Conservation (phyloP, 228 moss, liverwort and hornwort species). For the Sphagnum magellanicum region DNA sequence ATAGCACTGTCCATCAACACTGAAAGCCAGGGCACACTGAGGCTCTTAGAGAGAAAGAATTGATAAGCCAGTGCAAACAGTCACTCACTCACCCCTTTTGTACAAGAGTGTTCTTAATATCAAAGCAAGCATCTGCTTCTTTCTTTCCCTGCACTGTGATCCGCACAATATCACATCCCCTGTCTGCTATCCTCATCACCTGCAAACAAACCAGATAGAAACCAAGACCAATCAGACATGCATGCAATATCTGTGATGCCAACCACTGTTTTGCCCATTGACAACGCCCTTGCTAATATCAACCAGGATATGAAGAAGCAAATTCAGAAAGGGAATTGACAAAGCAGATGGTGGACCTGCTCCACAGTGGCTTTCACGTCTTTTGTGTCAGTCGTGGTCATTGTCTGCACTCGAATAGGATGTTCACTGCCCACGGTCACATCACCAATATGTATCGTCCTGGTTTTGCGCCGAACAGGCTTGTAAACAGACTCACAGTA, state of each 20-base stretch:
- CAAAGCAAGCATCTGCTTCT: constrained; percentile 87
- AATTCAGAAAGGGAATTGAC: too few species aligned
- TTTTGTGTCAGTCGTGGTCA: constrained; percentile 99
- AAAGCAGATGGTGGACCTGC: constrained; percentile 36
- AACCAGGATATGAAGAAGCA: too few species aligned
- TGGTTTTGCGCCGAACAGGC: constrained; percentile 73
- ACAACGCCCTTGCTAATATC: too few species aligned
- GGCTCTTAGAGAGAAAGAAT: too few species aligned
- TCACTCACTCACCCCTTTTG: constrained; percentile 54
- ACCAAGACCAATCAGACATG: neutral
- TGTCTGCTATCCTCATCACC: constrained; percentile 95
- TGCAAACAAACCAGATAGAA: constrained; percentile 10
- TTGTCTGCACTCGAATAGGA: constrained; percentile 90
- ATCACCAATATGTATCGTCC: constrained; percentile 71
- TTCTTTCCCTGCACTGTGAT: constrained; percentile 92
- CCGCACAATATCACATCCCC: constrained; percentile 85
- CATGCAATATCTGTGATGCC: too few species aligned
- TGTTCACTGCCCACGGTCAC: constrained; percentile 93
- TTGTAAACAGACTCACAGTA: constrained; percentile 80
- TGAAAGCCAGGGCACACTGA: too few species aligned
- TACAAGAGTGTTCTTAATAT: constrained; percentile 94
- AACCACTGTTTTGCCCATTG: too few species aligned
- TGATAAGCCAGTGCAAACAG: too few species aligned
- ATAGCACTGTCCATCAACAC: too few species aligned
- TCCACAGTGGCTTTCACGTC: constrained; percentile 81